Percentiles rank a stretch among this genome's conserved stretches.
Conservation (phyloP, 176 grass and related monocot genomes). For the Raddia guianensis region DNA sequence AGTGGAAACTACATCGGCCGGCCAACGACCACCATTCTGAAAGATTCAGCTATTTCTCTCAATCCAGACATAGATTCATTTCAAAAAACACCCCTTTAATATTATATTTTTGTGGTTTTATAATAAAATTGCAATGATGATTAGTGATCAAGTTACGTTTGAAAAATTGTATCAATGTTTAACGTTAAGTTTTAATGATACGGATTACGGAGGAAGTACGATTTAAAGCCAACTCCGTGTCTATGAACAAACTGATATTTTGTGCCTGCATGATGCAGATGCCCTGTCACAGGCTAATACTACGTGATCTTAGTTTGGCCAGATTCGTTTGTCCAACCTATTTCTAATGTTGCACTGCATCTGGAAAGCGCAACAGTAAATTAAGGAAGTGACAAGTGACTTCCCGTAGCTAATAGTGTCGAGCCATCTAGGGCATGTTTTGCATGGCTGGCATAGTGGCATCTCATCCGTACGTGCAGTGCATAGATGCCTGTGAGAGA, state of each 20-base stretch:
- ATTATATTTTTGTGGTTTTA: no score
- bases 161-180: no score
- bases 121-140: no score
- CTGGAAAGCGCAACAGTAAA: neutral
- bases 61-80: no score
- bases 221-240: neutral
- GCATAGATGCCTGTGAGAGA: neutral
- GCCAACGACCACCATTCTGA: no score
- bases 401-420: neutral
- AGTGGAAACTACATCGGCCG: no score
- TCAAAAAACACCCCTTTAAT: no score
- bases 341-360: conserved; percentile 11
- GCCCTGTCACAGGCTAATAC: neutral
- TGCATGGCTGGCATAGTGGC: conserved; percentile 2
- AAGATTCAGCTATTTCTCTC: no score
- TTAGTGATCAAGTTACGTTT: no score
- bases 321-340: conserved; percentile 1
- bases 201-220: neutral
- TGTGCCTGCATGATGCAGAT: conserved; percentile 18
- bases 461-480: neutral
- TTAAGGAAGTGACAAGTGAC: neutral
- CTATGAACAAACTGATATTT: conserved; percentile 13
- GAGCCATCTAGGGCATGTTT: conserved; percentile 26
- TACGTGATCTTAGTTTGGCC: neutral
- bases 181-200: no score